Evolutionary conservation across 75 land plant species (phyloP), one percentile per base, ranked within the genome.

Genomic region (Pinus tabuliformis): DNA sequence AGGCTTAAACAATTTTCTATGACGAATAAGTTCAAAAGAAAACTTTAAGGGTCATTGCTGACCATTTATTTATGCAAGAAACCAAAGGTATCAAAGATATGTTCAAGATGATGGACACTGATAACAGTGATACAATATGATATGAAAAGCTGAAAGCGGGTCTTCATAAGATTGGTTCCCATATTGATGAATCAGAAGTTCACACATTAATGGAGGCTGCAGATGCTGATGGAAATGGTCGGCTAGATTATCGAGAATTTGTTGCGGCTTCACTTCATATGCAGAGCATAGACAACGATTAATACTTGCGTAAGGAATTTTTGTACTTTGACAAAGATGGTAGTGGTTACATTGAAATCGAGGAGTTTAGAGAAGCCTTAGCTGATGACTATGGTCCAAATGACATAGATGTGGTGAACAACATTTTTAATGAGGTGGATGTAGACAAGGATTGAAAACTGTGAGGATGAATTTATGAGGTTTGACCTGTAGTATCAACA

Each of bases 251-350:
- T 77, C 77, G 76, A 21, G 88, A 88, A 68, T 88, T 88, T 77
- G 81, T 86, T 21, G 87, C 87, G 0, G 72, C 81, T 30, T 76
- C 81, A 13, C 60, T 88, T 60, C 90, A 88, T 59, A 59, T 88
- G 16, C 81, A 84, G 75, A 81, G 78, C 20, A 83, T 89, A 86
- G 89, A 88, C n/a, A 89, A 86, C 59, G 86, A 84, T 78, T 86
- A 89, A 15, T 83, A 84, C 76, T 78, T 89, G 15, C 81, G 75
- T 16, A 85, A 78, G 74, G 91, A 88, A 5, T 89, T 86, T 75
- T 75, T 80, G 15, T 82, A 73, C 66, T 86, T 89, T 57, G 91
- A 89, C 76, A 81, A 79, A 52, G 86, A n/a, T n/a, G 78, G 77
- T 22, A 89, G 81, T 81, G 91, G 91, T 30, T n/a, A n/a, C n/a